Percentiles rank a stretch among this genome's conserved stretches.
Evolutionary conservation across 495 filamentous ascomycete genomes (phyloP).

Genomic region (Durotheca rogersii): DNA sequence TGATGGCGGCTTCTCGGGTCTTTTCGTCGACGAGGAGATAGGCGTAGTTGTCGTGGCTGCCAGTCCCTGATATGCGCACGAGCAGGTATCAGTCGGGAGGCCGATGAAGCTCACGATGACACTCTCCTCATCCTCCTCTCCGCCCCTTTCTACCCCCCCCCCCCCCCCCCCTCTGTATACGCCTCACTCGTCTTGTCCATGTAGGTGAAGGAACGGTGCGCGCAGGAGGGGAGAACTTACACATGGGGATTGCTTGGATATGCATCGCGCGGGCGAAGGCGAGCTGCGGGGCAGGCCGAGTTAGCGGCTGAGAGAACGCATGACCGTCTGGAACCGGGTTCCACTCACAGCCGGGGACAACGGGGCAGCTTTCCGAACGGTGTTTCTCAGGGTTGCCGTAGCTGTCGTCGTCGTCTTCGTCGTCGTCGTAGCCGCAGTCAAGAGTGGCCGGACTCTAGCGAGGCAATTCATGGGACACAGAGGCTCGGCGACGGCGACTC

Average conservation of each 20-base stretch:
- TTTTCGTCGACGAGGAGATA: slow-evolving; percentile 92
- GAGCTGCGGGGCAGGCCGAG: slow-evolving; percentile 32
- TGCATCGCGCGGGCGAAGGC: slow-evolving; percentile 67
- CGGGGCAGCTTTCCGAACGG: slow-evolving; percentile 28
- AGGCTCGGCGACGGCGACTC: not conserved
- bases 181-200: no score
- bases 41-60: slow-evolving; percentile 90
- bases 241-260: slow-evolving; percentile 98
- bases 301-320: no score
- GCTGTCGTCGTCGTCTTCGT: no score
- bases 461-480: slow-evolving; percentile 32
- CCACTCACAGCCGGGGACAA: slow-evolving; percentile 37
- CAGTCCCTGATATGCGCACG: no score
- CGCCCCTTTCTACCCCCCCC: no score
- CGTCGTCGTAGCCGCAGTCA: slow-evolving; percentile 28
- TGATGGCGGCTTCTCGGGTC: slow-evolving; percentile 86
- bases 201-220: no score
- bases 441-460: slow-evolving; percentile 21
- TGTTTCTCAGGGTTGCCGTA: no score
- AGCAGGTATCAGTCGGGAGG: no score
- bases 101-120: no score
- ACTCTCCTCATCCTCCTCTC: no score
- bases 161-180: not conserved
- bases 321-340: no score
- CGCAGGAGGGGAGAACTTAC: slow-evolving; percentile 60